Evolutionary conservation across 306 rosid genomes (phyloP).

Genomic region (Medicago truncatula): DNA sequence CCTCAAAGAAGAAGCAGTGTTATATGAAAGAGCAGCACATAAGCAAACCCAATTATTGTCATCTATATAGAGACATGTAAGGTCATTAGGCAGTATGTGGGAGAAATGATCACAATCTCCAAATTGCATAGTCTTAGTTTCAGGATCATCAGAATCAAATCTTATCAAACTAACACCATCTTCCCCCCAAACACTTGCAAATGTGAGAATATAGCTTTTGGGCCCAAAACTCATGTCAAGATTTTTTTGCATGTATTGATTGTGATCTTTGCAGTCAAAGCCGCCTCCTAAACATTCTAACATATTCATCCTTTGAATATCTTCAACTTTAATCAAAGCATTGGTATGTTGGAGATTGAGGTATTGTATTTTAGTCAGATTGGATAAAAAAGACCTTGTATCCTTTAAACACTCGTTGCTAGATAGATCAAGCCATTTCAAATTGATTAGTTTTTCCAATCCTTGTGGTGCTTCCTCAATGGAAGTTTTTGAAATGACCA

Average conservation of each 20-base stretch:
- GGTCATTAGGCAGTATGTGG: slow-evolving; percentile 21
- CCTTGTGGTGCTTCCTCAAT: not conserved
- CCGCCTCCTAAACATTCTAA: not conserved
- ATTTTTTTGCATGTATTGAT: not conserved
- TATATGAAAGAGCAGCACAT: not conserved
- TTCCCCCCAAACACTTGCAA: not conserved
- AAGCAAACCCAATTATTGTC: not conserved
- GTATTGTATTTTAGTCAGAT: not conserved
- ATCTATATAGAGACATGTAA: rapidly evolving
- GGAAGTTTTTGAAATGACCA: not conserved
- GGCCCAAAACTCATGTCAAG: not conserved
- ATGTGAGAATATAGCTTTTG: not conserved
- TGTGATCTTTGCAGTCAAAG: not conserved
- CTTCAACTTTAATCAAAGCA: not conserved
- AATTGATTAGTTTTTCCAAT: not conserved
- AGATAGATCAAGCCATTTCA: not conserved
- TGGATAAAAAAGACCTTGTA: not conserved
- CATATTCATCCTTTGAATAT: not conserved
- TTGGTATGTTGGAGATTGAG: not conserved
- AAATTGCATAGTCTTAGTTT: not conserved
- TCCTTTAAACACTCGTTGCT: rapidly evolving
- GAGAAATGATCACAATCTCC: not conserved
- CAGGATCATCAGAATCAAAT: not conserved
- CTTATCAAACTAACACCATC: not conserved
- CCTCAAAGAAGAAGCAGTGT: not conserved